Evolutionary conservation across 768 basidiomycete genomes (phyloP).

Genomic region (Kwoniella dejecticola): DNA sequence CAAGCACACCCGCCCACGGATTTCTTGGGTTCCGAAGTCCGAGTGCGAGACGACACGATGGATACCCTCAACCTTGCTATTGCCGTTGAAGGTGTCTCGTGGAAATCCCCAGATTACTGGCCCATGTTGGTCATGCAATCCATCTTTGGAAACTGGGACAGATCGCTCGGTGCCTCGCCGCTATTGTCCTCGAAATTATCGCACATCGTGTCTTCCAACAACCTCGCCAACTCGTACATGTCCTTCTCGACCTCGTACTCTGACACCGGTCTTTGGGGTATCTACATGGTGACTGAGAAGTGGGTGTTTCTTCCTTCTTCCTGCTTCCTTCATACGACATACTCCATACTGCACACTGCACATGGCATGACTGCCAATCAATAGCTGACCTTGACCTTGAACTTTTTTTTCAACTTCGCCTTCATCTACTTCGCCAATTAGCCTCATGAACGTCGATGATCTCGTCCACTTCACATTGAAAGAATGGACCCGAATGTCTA

Average conservation of each 20-base stretch:
- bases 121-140: conserved; percentile 98
- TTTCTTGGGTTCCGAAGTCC: conserved; percentile 93
- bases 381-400: no score
- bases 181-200: conserved; percentile 88
- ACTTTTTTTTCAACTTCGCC: neutral
- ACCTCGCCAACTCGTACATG: conserved; percentile 99
- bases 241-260: conserved; percentile 98
- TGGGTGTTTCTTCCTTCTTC: no score
- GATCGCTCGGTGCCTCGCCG: conserved; percentile 85
- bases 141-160: conserved; percentile 99
- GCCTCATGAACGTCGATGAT: conserved; percentile 85
- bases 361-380: no score
- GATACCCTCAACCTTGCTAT: conserved; percentile 90
- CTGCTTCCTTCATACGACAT: no score
- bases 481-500: conserved; percentile 95
- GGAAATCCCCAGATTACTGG: conserved; percentile 98
- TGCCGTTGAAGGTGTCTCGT: conserved; percentile 95
- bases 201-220: conserved; percentile 85
- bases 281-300: conserved; percentile 95
- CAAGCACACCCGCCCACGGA: conserved; percentile 72
- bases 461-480: conserved; percentile 87
- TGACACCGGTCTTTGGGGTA: conserved; percentile 98
- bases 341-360: no score
- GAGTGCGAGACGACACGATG: conserved; percentile 87
- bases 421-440: conserved; percentile 5